Evolutionary conservation across 1,284 basidiomycete species (phyloP).

Genomic region (Porodaedalea pini): DNA sequence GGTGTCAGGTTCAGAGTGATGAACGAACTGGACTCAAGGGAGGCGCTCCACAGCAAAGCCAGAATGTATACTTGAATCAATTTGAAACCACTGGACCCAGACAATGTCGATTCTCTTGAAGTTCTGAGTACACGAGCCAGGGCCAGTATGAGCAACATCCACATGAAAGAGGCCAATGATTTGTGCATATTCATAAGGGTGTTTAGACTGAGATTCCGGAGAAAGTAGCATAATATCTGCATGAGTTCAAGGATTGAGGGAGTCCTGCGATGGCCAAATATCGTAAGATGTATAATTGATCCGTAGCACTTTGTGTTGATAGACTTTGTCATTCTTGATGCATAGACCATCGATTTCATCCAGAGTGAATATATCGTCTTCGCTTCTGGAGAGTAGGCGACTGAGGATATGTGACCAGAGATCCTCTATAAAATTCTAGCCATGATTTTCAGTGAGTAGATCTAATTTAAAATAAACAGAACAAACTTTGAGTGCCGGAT

Average conservation of each 20-base stretch:
- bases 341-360: slow-evolving; percentile 18
- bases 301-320: slow-evolving; percentile 29
- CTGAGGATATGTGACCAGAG: slow-evolving; percentile 27
- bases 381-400: slow-evolving; percentile 18
- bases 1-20: neutral
- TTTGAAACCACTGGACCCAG: too few relatives aligned
- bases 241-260: slow-evolving; percentile 34
- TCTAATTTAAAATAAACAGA: too few relatives aligned
- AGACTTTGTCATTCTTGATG: slow-evolving; percentile 29
- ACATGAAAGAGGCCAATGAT: slow-evolving; percentile 23
- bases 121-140: slow-evolving; percentile 35
- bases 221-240: too few relatives aligned
- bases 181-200: slow-evolving; percentile 25
- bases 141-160: neutral
- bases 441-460: too few relatives aligned
- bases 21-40: slow-evolving; percentile 19
- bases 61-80: neutral
- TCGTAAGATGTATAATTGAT: slow-evolving; percentile 47
- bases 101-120: too few relatives aligned
- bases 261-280: slow-evolving; percentile 35
- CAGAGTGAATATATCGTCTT: slow-evolving; percentile 22
- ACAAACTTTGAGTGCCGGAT: too few relatives aligned
- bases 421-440: too few relatives aligned
- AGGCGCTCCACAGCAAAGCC: slow-evolving; percentile 19
- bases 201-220: slow-evolving; percentile 25